Conservation (phyloP, 2,329 filamentous ascomycete genomes). For the Paraphoma sp. region DNA sequence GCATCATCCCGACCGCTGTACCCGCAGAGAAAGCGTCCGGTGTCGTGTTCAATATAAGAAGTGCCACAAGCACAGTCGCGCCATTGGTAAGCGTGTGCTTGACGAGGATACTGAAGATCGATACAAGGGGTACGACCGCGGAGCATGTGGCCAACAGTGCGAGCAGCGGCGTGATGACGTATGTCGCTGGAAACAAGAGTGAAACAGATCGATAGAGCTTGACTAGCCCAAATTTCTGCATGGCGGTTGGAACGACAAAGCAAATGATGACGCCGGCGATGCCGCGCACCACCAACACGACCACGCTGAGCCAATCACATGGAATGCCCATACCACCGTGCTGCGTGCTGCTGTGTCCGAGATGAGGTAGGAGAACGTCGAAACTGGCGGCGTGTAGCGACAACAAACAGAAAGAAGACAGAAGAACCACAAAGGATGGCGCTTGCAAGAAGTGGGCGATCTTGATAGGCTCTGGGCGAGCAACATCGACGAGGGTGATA, state of each 20-base stretch:
- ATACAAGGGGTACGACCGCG: constrained; percentile 45
- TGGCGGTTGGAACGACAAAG: constrained; percentile 44
- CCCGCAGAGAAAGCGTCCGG: constrained; percentile 56
- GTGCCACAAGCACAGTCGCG: constrained; percentile 51
- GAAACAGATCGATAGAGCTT: constrained; percentile 52
- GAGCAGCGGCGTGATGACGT: constrained; percentile 49
- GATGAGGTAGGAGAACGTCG: constrained; percentile 55
- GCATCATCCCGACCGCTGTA: constrained; percentile 57
- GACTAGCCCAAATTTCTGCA: constrained; percentile 50
- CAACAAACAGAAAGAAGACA: constrained; percentile 60
- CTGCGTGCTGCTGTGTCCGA: constrained; percentile 54
- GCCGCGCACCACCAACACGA: constrained; percentile 51
- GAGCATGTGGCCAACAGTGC: constrained; percentile 46
- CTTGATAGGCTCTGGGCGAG: constrained; percentile 51
- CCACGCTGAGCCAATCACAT: constrained; percentile 52
- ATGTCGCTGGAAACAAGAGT: constrained; percentile 49
- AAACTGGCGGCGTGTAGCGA: constrained; percentile 64
- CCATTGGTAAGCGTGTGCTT: constrained; percentile 53
- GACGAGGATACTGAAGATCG: constrained; percentile 49
- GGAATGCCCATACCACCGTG: constrained; percentile 55
- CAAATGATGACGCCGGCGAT: constrained; percentile 50
- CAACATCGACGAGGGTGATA: constrained; percentile 42
- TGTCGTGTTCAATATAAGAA: constrained; percentile 57
- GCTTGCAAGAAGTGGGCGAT: constrained; percentile 55
- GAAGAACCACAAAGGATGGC: constrained; percentile 53